These are phyloP conservation scores for Haberlea rhodopensis DNA, from an alignment of 257 asterid species.

Conservation along the genomic window DNA sequence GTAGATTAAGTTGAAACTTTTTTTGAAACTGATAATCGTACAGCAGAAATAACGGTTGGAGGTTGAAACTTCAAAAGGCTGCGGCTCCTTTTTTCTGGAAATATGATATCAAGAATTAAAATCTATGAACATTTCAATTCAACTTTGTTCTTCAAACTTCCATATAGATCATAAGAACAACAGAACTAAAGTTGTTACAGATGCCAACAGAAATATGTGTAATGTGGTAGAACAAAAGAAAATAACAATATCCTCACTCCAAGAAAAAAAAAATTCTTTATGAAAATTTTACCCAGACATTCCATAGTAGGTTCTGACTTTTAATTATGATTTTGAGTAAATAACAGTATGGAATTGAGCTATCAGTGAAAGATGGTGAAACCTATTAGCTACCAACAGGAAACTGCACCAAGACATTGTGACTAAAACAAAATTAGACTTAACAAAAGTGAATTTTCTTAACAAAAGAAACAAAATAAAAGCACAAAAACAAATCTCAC, in stretches of 20 bases:
- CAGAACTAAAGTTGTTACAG: no score
- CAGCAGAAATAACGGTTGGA: neutral
- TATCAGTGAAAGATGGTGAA: neutral
- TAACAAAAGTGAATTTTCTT: neutral
- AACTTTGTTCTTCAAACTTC: neutral
- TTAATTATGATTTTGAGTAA: no score
- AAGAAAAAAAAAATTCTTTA: no score
- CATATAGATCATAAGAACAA: no score
- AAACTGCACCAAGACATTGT: neutral
- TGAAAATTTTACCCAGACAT: no score
- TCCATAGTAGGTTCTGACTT: no score
- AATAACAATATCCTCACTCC: no score
- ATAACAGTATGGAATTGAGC: neutral
- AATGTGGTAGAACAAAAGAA: no score
- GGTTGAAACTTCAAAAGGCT: neutral
- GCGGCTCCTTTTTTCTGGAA: neutral
- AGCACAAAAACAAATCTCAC: neutral
- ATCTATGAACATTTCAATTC: neutral
- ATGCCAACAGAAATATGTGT: no score
- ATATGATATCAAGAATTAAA: neutral
- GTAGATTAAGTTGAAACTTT: no score
- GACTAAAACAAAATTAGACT: neutral
- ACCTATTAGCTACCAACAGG: neutral
- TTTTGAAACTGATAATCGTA: no score
- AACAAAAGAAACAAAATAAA: neutral